Evolutionary conservation across 148 eudicot genomes (phyloP), one percentile per base, ranked within the genome.

Genomic region (Heliosperma pusillum): DNA sequence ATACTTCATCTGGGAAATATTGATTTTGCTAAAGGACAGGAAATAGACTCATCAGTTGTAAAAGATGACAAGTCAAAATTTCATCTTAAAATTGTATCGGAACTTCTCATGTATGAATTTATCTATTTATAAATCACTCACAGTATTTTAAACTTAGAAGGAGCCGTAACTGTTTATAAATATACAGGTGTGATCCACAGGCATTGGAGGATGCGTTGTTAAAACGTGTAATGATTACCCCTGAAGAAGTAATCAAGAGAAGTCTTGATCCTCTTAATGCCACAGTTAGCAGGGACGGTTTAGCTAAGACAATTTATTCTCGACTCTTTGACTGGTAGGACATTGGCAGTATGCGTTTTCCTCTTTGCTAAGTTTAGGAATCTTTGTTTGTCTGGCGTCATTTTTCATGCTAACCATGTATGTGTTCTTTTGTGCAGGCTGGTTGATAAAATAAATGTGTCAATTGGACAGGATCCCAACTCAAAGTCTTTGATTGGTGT

Each of bases 181-280:
- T 61, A 63, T 73, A 42, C 77, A 96, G 99, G 97, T 96, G 99
- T 84, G 91, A 92, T 81, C 86, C 85, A 76, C 80, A 77, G 79
- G 92, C 86, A 69, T 76, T 96, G 89, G 91, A 96, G 87, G 99
- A 96, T 88, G 99, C 99, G 64, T 75, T 96, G 67, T 81, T 93
- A 80, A 91, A 96, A 87, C 96, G 99, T 82, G 89, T 96, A 76
- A 96, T 96, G 99, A 84, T 96, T 80, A 96, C 99, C 74, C 99
- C 99, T 78, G 99, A 96, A 84, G 99, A 96, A 89, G 88, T 96
- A 75, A 96, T 96, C 74, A 96, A 90, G 76, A 79, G 94, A 80
- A 86, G 90, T 73, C 99, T 96, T 66, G 99, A 96, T 88, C 99
- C 99, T 83, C 90, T 82, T 73, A 92, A 96, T 80, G 99, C 99